phyloP scores from a whole-genome alignment of 1,284 basidiomycete genomes.

The Tilletia indica region DNA sequence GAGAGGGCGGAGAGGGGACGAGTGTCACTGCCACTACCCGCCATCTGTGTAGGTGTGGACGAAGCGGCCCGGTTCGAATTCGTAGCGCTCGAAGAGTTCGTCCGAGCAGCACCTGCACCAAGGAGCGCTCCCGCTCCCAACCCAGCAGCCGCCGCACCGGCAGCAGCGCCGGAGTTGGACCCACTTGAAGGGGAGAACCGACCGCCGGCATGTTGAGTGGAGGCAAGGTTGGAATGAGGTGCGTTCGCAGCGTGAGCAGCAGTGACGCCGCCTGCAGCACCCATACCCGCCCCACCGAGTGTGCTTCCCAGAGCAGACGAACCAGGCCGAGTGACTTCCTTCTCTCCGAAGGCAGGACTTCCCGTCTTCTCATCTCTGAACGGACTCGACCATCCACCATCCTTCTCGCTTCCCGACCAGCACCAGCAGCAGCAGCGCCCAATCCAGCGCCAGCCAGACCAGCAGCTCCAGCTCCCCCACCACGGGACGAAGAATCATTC shows the following conservation, averaged over 20 bases:
- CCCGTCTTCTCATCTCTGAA: slow-evolving; percentile 7
- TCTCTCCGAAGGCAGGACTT: not conserved
- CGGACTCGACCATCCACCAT: not conserved
- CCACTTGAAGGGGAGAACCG: not conserved
- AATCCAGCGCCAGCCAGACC: slow-evolving; percentile 24
- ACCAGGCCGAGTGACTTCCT: slow-evolving; percentile 1
- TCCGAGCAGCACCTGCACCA: not conserved
- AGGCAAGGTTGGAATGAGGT: not conserved
- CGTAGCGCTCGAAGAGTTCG: not conserved
- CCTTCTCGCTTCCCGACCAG: slow-evolving; percentile 25
- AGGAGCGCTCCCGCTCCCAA: not conserved
- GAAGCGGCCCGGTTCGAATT: not conserved
- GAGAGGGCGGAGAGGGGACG: not conserved
- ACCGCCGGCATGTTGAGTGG: not conserved
- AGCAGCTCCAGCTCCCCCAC: slow-evolving; percentile 28
- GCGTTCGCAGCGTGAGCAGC: no score
- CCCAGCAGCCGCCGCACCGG: not conserved
- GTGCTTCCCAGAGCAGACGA: slow-evolving; percentile 6
- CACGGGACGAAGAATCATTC: slow-evolving; percentile 19
- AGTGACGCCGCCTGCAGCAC: no score
- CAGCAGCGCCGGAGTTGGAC: no score
- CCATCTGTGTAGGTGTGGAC: slow-evolving; percentile 1
- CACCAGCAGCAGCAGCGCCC: slow-evolving; percentile 30
- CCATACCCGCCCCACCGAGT: not conserved
- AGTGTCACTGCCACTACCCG: not conserved